These are phyloP conservation scores for Coemansia sp. DNA, from an alignment of 192 early-diverging fungal genomes.

Conservation along the genomic window DNA sequence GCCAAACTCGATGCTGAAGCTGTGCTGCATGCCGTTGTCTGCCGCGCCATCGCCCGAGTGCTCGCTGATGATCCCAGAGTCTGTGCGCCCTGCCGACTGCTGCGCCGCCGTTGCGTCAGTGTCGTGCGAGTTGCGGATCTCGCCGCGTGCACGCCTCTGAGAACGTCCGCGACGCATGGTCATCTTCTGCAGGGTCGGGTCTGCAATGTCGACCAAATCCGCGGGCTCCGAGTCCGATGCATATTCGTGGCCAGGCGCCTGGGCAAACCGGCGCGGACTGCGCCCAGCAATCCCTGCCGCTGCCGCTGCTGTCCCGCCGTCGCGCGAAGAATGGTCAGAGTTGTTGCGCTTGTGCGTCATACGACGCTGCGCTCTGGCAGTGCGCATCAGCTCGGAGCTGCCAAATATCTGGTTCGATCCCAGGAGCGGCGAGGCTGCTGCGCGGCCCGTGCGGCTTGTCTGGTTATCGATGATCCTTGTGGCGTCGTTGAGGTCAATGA, in stretches of 20 bases:
- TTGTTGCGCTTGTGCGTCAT: conserved; percentile 49
- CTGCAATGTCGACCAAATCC: conserved; percentile 43
- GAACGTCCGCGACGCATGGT: conserved; percentile 21
- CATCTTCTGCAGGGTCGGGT: conserved; percentile 34
- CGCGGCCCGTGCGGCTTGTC: conserved; percentile 6
- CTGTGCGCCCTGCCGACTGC: conserved; percentile 10
- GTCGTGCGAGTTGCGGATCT: conserved; percentile 1
- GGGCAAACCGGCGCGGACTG: conserved; percentile 2
- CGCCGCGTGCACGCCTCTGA: conserved; percentile 7
- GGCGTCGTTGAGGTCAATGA: conserved; percentile 55
- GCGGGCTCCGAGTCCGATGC: conserved; percentile 52
- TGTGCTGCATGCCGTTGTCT: conserved; percentile 53
- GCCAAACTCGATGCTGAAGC: conserved; percentile 55
- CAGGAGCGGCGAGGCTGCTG: conserved; percentile 7
- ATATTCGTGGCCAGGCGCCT: conserved; percentile 32
- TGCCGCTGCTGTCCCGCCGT: conserved; percentile 11
- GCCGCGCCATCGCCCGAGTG: conserved; percentile 7
- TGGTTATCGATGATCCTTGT: conserved; percentile 44
- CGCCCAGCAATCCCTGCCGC: not conserved
- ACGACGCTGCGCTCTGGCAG: conserved; percentile 28
- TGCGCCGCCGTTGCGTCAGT: not conserved
- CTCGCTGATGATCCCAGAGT: conserved; percentile 44
- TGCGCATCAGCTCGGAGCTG: conserved; percentile 24
- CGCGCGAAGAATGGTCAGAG: conserved; percentile 47
- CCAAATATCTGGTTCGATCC: conserved; percentile 11